Evolutionary conservation across 2,329 filamentous ascomycete genomes (phyloP), one percentile per base, ranked within the genome.

Genomic region (Penicillium psychrosexuale): DNA sequence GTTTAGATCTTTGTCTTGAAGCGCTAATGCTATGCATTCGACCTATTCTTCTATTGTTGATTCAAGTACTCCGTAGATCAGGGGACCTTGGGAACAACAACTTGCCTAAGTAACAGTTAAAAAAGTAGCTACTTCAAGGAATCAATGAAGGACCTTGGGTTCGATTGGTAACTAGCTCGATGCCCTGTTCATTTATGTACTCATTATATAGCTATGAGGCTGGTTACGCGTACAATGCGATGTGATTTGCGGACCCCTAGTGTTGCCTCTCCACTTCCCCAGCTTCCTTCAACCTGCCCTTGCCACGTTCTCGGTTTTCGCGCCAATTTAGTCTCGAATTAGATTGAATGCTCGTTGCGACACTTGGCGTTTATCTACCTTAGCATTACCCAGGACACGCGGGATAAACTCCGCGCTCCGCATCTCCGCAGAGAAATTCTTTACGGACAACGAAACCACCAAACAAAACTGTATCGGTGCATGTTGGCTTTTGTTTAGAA

Each of bases 21-120:
- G 52, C 39, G 52, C 52, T 45, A 57, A 58, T 61, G 52, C 45
- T 56, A 60, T 55, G 48, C 60, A 49, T 55, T 42, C 34, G 39
- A 54, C 27, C 22, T 39, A 38, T 47, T 31, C 19, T 27, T 31
- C 27, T 33, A 12, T 42, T 45, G 24, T 42, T 24, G 24, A 17
- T 37, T 37, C n/a, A 43, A 27, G 24, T 24, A 3, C 19, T 50
- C 39, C 30, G 38, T 34, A 50, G 15, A 43, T 24, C 19, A 17
- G 19, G 9, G 22, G 22, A n/a, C 15, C 22, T 22, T 31, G 5
- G 24, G 11, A 36, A 47, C 24, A 19, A n/a, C 13, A 15, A 8
- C 27, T 39, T 31, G 6, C 5, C 9, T 22, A 8, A 9, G 11
- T 12, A 15, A 11, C 24, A 22, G 8, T n/a, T 24, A 24, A 22